Base-by-base conservation (phyloP, 2,329 filamentous ascomycete genomes). In the Penicillium crustosum region DNA sequence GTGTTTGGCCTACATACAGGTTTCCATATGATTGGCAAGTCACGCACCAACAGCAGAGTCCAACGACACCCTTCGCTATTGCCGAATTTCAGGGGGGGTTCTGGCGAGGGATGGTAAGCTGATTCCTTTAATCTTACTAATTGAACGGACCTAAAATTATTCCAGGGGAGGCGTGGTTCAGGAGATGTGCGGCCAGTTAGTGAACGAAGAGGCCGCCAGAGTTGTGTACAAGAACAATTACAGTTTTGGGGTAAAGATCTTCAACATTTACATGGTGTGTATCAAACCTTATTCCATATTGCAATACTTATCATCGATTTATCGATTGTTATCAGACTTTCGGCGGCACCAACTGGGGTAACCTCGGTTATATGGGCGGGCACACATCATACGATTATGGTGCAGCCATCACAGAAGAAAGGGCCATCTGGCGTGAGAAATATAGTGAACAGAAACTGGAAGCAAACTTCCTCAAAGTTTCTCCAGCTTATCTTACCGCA, bases 261-360 rank as follows among this genome's bases (percentile, higher is more conserved):
- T 90, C 58, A 92, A 86, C 64, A 70, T 90, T 1, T 91, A 91
- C 70, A 92, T 92, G 89, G 84, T 84, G 63, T 35, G 4, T 4
- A 21, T 43, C 5, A 13, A 27, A 7, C 5, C 2, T 15, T 25
- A 91, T 2, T 78, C 89, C 55, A 19, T 91, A 85, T 64, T 1
- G 91, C 90, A 70, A 91, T 91, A 88, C 83, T 84, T 62, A 61
- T 23, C 9, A 1, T 6, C 35, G 9, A 31, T 15, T 15, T 12
- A 1, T 6, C 35, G 9, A 31, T 15, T 15, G 6, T 45, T 12
- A 3, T 15, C 7, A 82, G 81, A 85, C 83, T 0, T 89, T 81
- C 63, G 89, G 89, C 5, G 89, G 89, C 1, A 92, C 89, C 0
- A 93, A 93, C 68, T 93, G 89, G 89, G 89, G 89, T 0, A 91